A percentile compares a stretch with the other conserved stretches of the same genome.
These are phyloP conservation scores for Arxiozyma bovina DNA, from an alignment of 1,139 yeast species.

Conservation along the genomic window DNA sequence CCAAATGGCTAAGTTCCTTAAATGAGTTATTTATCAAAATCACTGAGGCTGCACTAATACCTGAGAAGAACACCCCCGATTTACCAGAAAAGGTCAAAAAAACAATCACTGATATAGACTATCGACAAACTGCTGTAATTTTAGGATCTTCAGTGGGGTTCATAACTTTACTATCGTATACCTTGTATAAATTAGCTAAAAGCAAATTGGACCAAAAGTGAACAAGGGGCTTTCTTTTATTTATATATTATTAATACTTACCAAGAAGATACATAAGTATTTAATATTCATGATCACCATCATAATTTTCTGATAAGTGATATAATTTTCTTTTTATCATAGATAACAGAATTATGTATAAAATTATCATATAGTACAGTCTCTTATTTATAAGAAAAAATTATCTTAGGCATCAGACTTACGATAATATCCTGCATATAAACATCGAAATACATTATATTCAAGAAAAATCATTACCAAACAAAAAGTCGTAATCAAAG, in stretches of 20 bases:
- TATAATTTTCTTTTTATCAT: too few species aligned
- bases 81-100: conserved; percentile 52
- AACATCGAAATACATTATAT: background rate
- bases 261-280: too few species aligned
- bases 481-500: conserved; percentile 28
- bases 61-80: conserved; percentile 73
- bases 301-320: background rate
- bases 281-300: background rate
- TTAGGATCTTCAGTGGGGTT: conserved; percentile 63
- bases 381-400: background rate
- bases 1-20: conserved; percentile 79
- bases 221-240: background rate
- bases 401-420: too few species aligned
- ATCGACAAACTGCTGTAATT: conserved; percentile 40
- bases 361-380: background rate
- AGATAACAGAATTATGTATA: background rate
- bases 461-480: conserved; percentile 15
- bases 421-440: background rate
- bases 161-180: conserved; percentile 22
- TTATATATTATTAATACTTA: background rate
- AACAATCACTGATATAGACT: conserved; percentile 39
- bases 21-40: conserved; percentile 78
- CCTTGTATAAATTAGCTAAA: conserved; percentile 16
- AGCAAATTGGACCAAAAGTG: conserved; percentile 6
- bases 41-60: conserved; percentile 80